Base-by-base conservation (phyloP, 2,329 filamentous ascomycete genomes). In the Ambrosiella beaveri region DNA sequence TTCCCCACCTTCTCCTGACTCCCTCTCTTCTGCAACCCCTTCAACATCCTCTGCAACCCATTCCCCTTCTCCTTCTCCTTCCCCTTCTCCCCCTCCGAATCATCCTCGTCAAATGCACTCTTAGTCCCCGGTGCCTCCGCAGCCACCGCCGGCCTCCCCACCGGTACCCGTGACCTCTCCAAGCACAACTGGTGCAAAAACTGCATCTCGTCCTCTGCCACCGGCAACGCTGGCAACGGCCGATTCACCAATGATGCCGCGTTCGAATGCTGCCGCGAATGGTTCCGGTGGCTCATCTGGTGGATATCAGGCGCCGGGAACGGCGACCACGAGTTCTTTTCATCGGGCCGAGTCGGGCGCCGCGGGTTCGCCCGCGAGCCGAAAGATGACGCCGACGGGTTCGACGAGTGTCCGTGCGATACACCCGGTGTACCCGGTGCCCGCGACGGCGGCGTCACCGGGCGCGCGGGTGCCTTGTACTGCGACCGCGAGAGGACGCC, bases 181-280 rank as follows among this genome's bases (percentile, higher is more conserved):
- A 60, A n/a, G 15, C 54, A 54, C n/a, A 60, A 35, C 37, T 60
- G 58, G 44, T 60, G 58, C n/a, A 60, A 17, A 36, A 60, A 56
- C 19, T 57, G 54, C 53, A 59, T 54, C 35, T 60, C 58, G 5
- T 57, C 51, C 15, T 57, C 58, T 5, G 50, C 54, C 7, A 55
- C n/a, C 9, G 49, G 58, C 40, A 57, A 37, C 13, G 54, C 54
- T 27, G 37, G 50, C 36, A 56, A 44, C 13, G 55, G 51, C 7
- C 49, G 19, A 38, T 37, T 40, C 35, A 37, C 38, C 36, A 40
- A 13, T 17, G 37, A 53, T 3, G 53, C n/a, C 36, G 56, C 56
- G 17, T 53, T 50, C 9, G 53, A 56, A 35, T 41, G 58, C 3
- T 19, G 36, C 8, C 55, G 58, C 35, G 55, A 57, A 45, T 56